Base-by-base conservation (phyloP, 257 asterid genomes). In the Henckelia pumila region DNA sequence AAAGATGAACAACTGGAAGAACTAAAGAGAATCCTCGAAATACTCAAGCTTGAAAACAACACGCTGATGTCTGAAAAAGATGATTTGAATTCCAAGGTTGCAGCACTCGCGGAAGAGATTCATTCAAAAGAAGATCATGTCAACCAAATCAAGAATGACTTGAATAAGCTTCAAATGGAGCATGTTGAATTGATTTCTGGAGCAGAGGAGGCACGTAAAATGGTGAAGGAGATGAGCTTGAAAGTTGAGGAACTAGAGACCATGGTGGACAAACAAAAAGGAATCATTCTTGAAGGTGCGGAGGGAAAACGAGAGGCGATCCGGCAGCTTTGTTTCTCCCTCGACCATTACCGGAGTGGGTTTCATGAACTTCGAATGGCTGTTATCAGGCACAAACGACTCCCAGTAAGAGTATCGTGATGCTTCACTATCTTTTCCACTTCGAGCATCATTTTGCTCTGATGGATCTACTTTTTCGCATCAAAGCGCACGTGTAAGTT, bases 281-380 rank as follows among this genome's bases (percentile, higher is more conserved):
- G 85, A 57, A 50, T 32, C 2, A 85, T 89, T 13, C 47, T 74
- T 61, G 88, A 89, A 81, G 95, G 89, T 19, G 95, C 86, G 0
- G 93, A 92, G 82, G 95, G 78, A 74, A 92, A 92, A 76, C 75
- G 97, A 9, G 95, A 92, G 63, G 98, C 95, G 6, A 92, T 92
- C 69, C 85, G 96, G 70, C 96, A 92, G 73, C 89, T 89, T 8
- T 88, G 91, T 73, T 63, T 87, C 76, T 86, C 97, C 6, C 77
- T 88, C 30, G 95, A 89, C 80, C 91, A 89, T 68, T 92, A 92
- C n/a, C 78, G 95, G 33, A 77, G 74, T 1, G 97, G 80, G 26
- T 92, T 89, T 67, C 81, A 82, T 60, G 68, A 77, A 80, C 89
- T 92, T 59, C 84, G 96, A 20, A 62, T 76, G 68, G 96, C 88